Evolutionary conservation across 2,329 filamentous ascomycete species (phyloP), one percentile per base, ranked within the genome.

Genomic region (Arthrinium puccinioides): DNA sequence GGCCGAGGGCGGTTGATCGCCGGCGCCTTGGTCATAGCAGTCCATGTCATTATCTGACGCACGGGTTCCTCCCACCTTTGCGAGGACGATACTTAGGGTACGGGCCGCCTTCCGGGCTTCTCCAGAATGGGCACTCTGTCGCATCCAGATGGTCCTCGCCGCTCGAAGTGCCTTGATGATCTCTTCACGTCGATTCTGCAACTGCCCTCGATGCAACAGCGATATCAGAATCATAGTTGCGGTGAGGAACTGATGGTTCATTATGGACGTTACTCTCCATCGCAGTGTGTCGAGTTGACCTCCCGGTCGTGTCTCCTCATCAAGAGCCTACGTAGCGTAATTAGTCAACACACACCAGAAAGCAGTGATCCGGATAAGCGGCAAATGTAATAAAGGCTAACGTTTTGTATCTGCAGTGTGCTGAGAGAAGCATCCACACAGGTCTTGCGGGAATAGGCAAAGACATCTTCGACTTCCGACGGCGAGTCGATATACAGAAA

Each of bases 161-260:
- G 6, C 19, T 15, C 31, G 31, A 11, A 32, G 31, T 14, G 31
- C 31, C 6, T 11, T 9, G 3, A 32, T 10, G 4, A 32, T 32
- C 6, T 11, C 14, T 14, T 32, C 31, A 9, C 20, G 21, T n/a
- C 10, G 7, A 11, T 32, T 9, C 9, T 21, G 9, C 5, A 14
- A n/a, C 9, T 32, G 19, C 3, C 14, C 14, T n/a, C 31, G 31
- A 10, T 32, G 14, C 19, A 32, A n/a, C 18, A 32, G 19, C 10
- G 31, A 32, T 6, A 18, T 21, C 20, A 32, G n/a, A 21, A n/a
- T 32, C 31, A 32, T 32, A 1, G 31, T 32, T 4, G 31, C 31
- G 10, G 20, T 32, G 19, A 32, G 31, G 19, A 32, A 32, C 31
- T 32, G 31, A 21, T 32, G 31, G 14, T 32, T 32, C 31, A 32